Base-by-base conservation (phyloP, 1,139 yeast species). In the Taphrina communis region DNA sequence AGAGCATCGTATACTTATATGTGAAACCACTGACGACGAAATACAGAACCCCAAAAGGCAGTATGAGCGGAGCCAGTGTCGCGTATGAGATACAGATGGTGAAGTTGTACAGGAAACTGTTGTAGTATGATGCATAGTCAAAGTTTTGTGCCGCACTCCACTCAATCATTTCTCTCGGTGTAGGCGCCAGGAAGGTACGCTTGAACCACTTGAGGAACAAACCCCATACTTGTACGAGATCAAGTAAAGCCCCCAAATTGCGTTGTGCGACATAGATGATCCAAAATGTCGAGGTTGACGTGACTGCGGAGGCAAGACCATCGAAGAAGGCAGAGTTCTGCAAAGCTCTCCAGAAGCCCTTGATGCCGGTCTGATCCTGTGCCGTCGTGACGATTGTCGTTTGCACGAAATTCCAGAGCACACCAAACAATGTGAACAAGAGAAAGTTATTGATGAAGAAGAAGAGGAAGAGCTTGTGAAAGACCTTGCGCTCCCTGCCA, bases 271-370 rank as follows among this genome's bases (percentile, higher is more conserved):
- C 71, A 70, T 79, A 80, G 78, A 80, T 77, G 36, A 80, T 80
- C 82, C 82, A 80, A 73, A 80, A 80, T 1, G 81, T 77, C 1
- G 82, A 79, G 9, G 80, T 77, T 50, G 77, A 75, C 66, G 80
- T 77, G 66, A 80, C 75, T 4, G 82, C 59, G 19, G 35, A 36
- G 14, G 70, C 71, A 11, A 57, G 51, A 53, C 60, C 63, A 8
- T 52, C 65, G 25, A 67, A 59, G 11, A 62, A 59, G 21, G 57
- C 63, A n/a, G 50, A 69, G 17, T 44, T 46, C 41, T 68, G 35
- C 7, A 72, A 56, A 7, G 71, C 70, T 39, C 71, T 67, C 38
- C 73, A 57, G 51, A 74, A 70, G 25, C 73, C 71, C 19, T 71
- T 56, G 11, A 76, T 71, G 14, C 75, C 72, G 17, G 73, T 66